These are phyloP conservation scores for Saccharomyces kudriavzevii DNA, from an alignment of 805 yeast species.

Conservation along the genomic window DNA sequence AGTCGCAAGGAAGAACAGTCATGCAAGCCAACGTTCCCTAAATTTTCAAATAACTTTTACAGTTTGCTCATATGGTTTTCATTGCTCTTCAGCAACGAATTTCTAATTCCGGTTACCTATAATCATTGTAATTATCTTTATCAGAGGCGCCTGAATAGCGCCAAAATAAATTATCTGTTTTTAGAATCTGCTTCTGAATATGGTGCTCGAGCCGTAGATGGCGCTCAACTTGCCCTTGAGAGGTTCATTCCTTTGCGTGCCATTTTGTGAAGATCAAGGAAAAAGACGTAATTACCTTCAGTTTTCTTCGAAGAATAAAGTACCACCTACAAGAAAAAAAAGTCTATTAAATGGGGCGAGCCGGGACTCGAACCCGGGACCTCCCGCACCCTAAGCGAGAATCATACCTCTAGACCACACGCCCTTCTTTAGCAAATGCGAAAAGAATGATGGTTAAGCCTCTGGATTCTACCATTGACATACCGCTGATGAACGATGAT, in stretches of 20 bases:
- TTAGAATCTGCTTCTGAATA: too few relatives aligned
- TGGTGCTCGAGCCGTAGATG: too few relatives aligned
- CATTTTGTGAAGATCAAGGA: too few relatives aligned
- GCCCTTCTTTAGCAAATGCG: slow-evolving; percentile 14
- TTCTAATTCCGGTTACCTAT: too few relatives aligned
- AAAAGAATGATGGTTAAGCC: not conserved
- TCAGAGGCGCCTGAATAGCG: not conserved
- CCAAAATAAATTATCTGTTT: too few relatives aligned
- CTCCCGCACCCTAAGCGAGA: slow-evolving; percentile 34
- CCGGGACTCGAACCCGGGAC: slow-evolving; percentile 35
- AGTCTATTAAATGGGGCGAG: slow-evolving; percentile 22
- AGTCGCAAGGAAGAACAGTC: not conserved
- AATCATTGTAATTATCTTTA: not conserved
- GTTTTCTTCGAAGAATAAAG: too few relatives aligned
- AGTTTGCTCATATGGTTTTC: not conserved
- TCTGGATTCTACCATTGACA: not conserved
- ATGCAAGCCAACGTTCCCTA: not conserved
- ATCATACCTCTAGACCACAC: slow-evolving; percentile 35
- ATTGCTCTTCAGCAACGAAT: not conserved
- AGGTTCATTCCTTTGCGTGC: too few relatives aligned
- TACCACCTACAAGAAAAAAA: too few relatives aligned
- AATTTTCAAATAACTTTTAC: not conserved
- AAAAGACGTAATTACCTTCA: too few relatives aligned
- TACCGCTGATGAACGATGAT: too few relatives aligned
- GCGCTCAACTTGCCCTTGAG: too few relatives aligned